Conservation (phyloP, 257 asterid species). For the Nicotiana attenuata region DNA sequence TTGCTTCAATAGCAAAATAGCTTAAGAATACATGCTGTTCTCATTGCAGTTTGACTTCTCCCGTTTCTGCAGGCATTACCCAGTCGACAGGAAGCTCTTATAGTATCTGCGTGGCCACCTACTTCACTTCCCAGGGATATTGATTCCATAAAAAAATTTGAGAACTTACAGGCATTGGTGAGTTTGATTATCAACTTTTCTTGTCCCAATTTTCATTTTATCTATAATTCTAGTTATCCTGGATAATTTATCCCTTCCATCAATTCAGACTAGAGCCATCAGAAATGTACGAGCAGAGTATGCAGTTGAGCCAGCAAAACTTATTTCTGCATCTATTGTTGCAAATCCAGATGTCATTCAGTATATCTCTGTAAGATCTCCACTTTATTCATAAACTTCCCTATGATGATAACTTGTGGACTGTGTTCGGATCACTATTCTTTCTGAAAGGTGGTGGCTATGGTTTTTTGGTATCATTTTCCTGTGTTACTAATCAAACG, state of each 20-base stretch:
- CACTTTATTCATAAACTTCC: slow-evolving; percentile 1
- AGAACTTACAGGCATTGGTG: slow-evolving; percentile 88
- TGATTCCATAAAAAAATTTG: slow-evolving; percentile 71
- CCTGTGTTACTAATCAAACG: background rate
- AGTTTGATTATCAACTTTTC: slow-evolving; percentile 11
- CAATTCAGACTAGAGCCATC: slow-evolving; percentile 76
- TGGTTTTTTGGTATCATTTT: background rate
- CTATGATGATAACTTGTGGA: background rate
- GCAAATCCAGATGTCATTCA: slow-evolving; percentile 80
- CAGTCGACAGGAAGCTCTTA: slow-evolving; percentile 69
- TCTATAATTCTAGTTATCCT: background rate
- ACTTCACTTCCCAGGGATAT: slow-evolving; percentile 68
- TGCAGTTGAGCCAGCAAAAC: slow-evolving; percentile 92
- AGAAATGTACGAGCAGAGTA: slow-evolving; percentile 97
- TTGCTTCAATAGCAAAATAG: slow-evolving; percentile 2
- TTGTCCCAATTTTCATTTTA: slow-evolving; percentile 1
- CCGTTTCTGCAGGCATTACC: slow-evolving; percentile 61
- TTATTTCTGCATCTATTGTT: slow-evolving; percentile 73
- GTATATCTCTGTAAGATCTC: slow-evolving; percentile 68
- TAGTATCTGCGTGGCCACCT: slow-evolving; percentile 79
- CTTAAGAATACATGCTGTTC: slow-evolving; percentile 7
- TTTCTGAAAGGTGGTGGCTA: background rate
- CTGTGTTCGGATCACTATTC: background rate
- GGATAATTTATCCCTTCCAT: background rate
- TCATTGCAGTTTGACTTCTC: background rate